Percentiles rank a stretch among this genome's conserved stretches.
phyloP scores from a whole-genome alignment of 208 protist species.

The Wallacemonas sp. region DNA sequence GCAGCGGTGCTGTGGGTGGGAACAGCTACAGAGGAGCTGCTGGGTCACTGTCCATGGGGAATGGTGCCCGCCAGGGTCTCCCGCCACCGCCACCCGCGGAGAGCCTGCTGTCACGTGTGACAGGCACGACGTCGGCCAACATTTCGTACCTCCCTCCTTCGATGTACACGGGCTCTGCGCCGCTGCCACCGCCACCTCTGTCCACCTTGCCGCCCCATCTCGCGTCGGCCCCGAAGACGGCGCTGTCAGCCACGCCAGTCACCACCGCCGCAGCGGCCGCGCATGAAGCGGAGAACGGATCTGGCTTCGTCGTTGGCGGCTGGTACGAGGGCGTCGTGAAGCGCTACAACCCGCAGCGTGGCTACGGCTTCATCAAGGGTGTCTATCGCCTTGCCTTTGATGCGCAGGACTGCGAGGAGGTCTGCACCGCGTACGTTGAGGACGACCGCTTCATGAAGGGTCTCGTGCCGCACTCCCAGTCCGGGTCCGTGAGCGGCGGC shows the following conservation, averaged over 20 bases:
- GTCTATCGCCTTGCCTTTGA: slow-evolving; percentile 34
- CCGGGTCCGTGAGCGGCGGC: background rate
- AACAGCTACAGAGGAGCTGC: too few relatives aligned
- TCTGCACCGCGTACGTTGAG: slow-evolving; percentile 19
- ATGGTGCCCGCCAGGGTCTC: too few relatives aligned
- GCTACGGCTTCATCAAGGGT: slow-evolving; percentile 76
- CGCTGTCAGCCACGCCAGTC: background rate
- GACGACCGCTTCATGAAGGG: slow-evolving; percentile 14
- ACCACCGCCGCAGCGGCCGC: background rate
- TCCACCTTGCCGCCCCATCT: background rate
- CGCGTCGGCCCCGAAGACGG: background rate
- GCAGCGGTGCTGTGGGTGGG: too few relatives aligned
- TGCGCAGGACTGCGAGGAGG: slow-evolving; percentile 21
- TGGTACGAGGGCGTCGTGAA: slow-evolving; percentile 74
- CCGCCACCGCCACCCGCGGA: background rate
- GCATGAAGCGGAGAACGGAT: slow-evolving; percentile 36
- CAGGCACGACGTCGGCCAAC: background rate
- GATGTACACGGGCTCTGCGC: background rate
- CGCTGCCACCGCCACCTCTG: too few relatives aligned
- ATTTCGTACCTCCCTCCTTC: slow-evolving; percentile 13
- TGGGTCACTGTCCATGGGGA: too few relatives aligned
- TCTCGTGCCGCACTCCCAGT: background rate
- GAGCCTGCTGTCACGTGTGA: background rate
- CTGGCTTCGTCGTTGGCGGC: slow-evolving; percentile 36
- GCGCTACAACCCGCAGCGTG: slow-evolving; percentile 72